Evolutionary conservation across 2,329 filamentous ascomycete species (phyloP).

Genomic region (Torrubiellomyces zombiae): DNA sequence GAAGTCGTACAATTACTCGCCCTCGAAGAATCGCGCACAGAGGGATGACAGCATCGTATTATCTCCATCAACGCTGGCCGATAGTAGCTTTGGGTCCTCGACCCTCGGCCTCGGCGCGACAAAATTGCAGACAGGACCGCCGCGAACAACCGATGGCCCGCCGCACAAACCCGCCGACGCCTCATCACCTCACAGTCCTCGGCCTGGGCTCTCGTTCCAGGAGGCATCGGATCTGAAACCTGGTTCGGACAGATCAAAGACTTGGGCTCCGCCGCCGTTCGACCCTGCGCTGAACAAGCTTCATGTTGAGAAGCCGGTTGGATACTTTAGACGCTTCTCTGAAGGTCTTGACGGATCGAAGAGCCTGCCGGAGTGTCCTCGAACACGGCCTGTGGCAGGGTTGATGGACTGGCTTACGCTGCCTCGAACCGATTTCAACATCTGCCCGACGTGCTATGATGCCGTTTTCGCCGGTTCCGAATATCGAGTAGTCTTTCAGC

Average conservation of each 20-base stretch:
- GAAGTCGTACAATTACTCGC: too few species aligned
- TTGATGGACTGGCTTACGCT: slow-evolving; percentile 71
- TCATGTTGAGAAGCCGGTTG: slow-evolving; percentile 21
- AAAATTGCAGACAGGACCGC: too few species aligned
- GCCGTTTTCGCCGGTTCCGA: slow-evolving; percentile 50
- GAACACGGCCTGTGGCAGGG: slow-evolving; percentile 42
- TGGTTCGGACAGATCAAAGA: slow-evolving; percentile 8
- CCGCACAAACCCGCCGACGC: too few species aligned
- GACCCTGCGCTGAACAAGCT: slow-evolving; percentile 20
- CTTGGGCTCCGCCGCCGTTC: slow-evolving; percentile 30
- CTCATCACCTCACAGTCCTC: too few species aligned
- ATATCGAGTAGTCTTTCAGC: slow-evolving; percentile 48
- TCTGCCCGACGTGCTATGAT: slow-evolving; percentile 68
- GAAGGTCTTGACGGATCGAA: slow-evolving; percentile 17
- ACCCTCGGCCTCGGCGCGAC: too few species aligned
- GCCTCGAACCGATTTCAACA: slow-evolving; percentile 53
- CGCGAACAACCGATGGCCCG: too few species aligned
- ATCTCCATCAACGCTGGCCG: too few species aligned
- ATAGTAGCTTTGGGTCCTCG: too few species aligned
- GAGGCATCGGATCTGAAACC: too few species aligned
- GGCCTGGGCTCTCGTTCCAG: too few species aligned
- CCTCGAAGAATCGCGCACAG: too few species aligned
- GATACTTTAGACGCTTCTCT: slow-evolving; percentile 35
- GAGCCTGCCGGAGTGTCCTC: slow-evolving; percentile 51
- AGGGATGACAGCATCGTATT: too few species aligned